phyloP scores from a whole-genome alignment of 2,329 filamentous ascomycete genomes.

The Elsinoe ampelina region DNA sequence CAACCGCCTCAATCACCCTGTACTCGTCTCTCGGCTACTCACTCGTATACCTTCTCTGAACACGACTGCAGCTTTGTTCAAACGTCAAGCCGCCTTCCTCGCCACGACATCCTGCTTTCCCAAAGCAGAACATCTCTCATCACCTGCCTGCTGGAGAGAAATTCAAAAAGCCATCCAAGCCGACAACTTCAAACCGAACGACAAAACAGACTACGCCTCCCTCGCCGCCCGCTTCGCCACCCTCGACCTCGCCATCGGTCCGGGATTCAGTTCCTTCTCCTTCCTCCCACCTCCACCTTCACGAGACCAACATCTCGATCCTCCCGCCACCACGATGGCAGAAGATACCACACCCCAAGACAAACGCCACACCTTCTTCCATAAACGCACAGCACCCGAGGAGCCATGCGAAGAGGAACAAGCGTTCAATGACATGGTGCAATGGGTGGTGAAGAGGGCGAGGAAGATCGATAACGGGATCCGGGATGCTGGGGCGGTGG shows the following conservation, averaged over 20 bases:
- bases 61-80: constrained; percentile 48
- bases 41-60: constrained; percentile 48
- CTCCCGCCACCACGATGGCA: constrained; percentile 8
- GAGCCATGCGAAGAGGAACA: constrained; percentile 31
- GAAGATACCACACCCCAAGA: constrained; percentile 8
- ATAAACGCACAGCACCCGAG: background rate
- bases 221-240: constrained; percentile 58
- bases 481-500: constrained; percentile 62
- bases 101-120: constrained; percentile 44
- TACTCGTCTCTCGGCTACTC: constrained; percentile 50
- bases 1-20: constrained; percentile 35
- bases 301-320: background rate
- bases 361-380: background rate
- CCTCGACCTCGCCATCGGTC: constrained; percentile 66
- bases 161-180: constrained; percentile 5
- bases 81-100: constrained; percentile 56
- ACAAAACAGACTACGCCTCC: constrained; percentile 56
- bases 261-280: constrained; percentile 38
- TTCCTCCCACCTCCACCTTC: constrained; percentile 20
- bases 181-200: constrained; percentile 42
- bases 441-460: constrained; percentile 53
- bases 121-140: background rate
- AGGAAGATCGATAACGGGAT: constrained; percentile 53
- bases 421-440: constrained; percentile 62
- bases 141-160: background rate